Base-by-base conservation (phyloP, 2,329 filamentous ascomycete genomes). In the Exserohilum turcica region DNA sequence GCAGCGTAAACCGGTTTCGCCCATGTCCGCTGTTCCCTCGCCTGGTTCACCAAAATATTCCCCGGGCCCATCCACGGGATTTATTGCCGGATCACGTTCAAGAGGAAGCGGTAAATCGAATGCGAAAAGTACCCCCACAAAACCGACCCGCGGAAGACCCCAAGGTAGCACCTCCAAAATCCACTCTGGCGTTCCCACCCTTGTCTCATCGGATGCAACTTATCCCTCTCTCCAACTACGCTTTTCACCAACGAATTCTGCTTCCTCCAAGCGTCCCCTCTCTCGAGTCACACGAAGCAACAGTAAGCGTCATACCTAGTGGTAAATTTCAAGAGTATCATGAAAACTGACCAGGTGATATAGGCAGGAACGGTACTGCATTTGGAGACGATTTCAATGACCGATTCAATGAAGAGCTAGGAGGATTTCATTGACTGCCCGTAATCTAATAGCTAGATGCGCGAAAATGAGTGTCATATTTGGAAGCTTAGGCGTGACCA, bases 401-500 rank as follows among this genome's bases (percentile, higher is more conserved):
- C 19, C 49, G 56, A 15, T 57, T 59, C 18, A 32, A 51, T 9
- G 43, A 54, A 15, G 53, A 59, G 47, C 38, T 59, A 15, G 33
- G 28, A n/a, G 27, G 40, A 19, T 19, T 13, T 28, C 8, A 29
- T 33, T 54, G 13, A 38, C 16, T 7, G 18, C 2, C 7, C 6
- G 27, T 19, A 6, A 19, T 24, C 21, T 24, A 5, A 7, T 24
- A 24, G 21, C 21, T 7, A 24, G 4, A 24, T 24, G 21, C 21
- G 21, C 21, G 21, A 24, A 24, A 7, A 24, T 24, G 21, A 4
- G 4, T 16, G 13, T 13, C 31, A 9, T 27, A 9, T 13, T 10
- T 19, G 24, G 5, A 8, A 10, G 19, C 31, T 10, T 6, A 4
- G 12, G 2, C 35, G 9, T 19, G 5, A 40, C 7, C 4, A 12